A percentile compares a stretch with the other conserved stretches of the same genome.
phyloP scores from a whole-genome alignment of 2,329 filamentous ascomycete species.

The Didymella sp. region DNA sequence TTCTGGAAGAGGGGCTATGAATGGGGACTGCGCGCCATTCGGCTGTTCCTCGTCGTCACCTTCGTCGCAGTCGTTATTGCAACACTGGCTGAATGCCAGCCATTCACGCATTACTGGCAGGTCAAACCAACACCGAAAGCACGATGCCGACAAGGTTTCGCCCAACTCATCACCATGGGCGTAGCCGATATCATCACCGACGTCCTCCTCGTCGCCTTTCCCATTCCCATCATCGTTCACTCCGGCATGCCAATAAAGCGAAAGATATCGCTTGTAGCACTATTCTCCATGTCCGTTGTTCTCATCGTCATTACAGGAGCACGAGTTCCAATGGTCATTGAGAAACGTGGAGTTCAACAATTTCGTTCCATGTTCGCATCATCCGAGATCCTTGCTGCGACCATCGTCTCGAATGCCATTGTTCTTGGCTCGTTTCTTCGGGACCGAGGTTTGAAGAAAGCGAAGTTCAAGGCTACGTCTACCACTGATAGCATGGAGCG shows the following conservation, averaged over 20 bases:
- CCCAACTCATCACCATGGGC: conserved; percentile 89
- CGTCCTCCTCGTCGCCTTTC: conserved; percentile 83
- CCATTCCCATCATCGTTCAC: conserved; percentile 83
- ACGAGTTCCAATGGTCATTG: conserved; percentile 79
- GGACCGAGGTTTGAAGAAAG: conserved; percentile 87
- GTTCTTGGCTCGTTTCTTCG: conserved; percentile 92
- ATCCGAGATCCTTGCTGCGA: conserved; percentile 87
- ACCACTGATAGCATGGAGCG: conserved; percentile 61
- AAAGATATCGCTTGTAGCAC: conserved; percentile 77
- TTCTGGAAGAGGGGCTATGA: conserved; percentile 83
- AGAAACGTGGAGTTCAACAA: conserved; percentile 75
- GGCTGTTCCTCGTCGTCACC: conserved; percentile 77
- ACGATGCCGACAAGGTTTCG: conserved; percentile 84
- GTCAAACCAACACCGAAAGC: conserved; percentile 78
- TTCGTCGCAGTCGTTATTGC: conserved; percentile 82
- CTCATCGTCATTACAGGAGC: conserved; percentile 82
- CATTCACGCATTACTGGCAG: conserved; percentile 65
- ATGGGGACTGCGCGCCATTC: conserved; percentile 72
- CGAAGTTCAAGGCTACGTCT: conserved; percentile 71
- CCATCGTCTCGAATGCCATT: conserved; percentile 84
- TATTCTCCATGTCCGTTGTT: conserved; percentile 85
- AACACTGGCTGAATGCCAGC: conserved; percentile 80
- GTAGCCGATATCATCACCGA: conserved; percentile 88
- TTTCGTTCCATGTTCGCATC: conserved; percentile 89
- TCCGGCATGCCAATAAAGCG: conserved; percentile 78